Percentiles rank a stretch among this genome's conserved stretches.
phyloP scores from a whole-genome alignment of 2,329 filamentous ascomycete genomes.

The Claviceps purpurea region DNA sequence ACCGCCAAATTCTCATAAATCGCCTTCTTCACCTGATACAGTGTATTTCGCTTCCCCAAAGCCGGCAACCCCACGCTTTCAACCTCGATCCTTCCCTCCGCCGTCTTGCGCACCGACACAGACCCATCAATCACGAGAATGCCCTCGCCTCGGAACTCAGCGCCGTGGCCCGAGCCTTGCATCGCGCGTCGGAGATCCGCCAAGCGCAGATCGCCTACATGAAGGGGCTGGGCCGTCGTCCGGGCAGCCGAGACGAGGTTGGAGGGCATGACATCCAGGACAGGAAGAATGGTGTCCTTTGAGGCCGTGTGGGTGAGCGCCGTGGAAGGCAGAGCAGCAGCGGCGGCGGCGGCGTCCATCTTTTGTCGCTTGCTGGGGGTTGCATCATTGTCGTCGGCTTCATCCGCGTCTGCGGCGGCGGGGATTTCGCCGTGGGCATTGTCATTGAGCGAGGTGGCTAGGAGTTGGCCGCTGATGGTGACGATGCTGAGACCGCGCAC shows the following conservation, averaged over 20 bases:
- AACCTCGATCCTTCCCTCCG: slow-evolving; percentile 75
- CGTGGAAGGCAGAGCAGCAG: slow-evolving; percentile 8
- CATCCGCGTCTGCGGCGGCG: not conserved
- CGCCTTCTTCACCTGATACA: slow-evolving; percentile 76
- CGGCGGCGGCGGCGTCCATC: slow-evolving; percentile 22
- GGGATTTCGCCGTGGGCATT: slow-evolving; percentile 31
- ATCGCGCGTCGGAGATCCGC: slow-evolving; percentile 79
- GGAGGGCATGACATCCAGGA: slow-evolving; percentile 40
- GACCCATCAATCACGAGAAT: slow-evolving; percentile 78
- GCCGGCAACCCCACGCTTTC: slow-evolving; percentile 52
- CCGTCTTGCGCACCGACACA: slow-evolving; percentile 80
- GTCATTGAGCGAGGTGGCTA: slow-evolving; percentile 17
- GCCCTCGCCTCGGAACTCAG: slow-evolving; percentile 88
- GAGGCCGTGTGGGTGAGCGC: not conserved
- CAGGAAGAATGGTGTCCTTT: slow-evolving; percentile 25
- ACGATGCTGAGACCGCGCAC: slow-evolving; percentile 83
- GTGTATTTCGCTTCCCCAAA: slow-evolving; percentile 44
- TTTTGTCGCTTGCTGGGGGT: slow-evolving; percentile 35
- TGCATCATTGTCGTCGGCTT: slow-evolving; percentile 33
- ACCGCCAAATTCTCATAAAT: slow-evolving; percentile 93
- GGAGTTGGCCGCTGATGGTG: slow-evolving; percentile 67
- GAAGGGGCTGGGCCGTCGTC: slow-evolving; percentile 72
- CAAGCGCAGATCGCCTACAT: slow-evolving; percentile 84
- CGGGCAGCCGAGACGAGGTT: slow-evolving; percentile 58
- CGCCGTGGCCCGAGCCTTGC: slow-evolving; percentile 67